Conservation (phyloP, 2,329 filamentous ascomycete genomes). For the Pseudogymnoascus sp. region DNA sequence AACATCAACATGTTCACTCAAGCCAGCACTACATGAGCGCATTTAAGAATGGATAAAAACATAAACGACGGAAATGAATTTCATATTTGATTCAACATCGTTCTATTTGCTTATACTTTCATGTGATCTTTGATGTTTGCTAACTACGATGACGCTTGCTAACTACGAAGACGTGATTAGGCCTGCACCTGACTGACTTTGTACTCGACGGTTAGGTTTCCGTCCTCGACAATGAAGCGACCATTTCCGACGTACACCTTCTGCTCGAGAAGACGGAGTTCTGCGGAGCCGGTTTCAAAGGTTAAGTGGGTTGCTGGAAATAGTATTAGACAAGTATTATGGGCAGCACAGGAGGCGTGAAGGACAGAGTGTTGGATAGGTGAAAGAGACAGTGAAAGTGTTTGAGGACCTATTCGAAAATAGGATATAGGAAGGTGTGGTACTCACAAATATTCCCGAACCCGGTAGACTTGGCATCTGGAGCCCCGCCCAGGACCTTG, state of each 20-base stretch:
- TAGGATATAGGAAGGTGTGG: background rate
- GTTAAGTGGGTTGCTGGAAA: conserved; percentile 29
- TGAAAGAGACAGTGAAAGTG: background rate
- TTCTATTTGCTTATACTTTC: background rate
- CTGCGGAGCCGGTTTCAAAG: conserved; percentile 32
- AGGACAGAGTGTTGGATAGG: background rate
- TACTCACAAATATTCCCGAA: conserved; percentile 34
- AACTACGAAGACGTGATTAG: background rate
- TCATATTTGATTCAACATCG: conserved; percentile 6
- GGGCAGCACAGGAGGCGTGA: background rate
- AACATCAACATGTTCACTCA: conserved; percentile 1
- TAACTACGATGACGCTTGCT: background rate
- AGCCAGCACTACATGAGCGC: conserved; percentile 7
- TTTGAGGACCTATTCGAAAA: background rate
- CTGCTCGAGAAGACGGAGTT: conserved; percentile 29
- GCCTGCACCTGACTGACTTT: conserved; percentile 32
- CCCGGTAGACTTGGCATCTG: conserved; percentile 31
- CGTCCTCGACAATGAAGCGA: conserved; percentile 32
- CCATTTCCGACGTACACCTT: conserved; percentile 36
- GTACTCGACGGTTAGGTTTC: conserved; percentile 33
- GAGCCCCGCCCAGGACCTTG: conserved; percentile 28
- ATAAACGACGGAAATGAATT: conserved; percentile 6
- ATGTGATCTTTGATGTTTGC: background rate
- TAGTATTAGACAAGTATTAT: background rate
- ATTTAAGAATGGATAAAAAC: conserved; percentile 8